Evolutionary conservation across 768 basidiomycete species (phyloP).

Genomic region (Tephrocybe sp.): DNA sequence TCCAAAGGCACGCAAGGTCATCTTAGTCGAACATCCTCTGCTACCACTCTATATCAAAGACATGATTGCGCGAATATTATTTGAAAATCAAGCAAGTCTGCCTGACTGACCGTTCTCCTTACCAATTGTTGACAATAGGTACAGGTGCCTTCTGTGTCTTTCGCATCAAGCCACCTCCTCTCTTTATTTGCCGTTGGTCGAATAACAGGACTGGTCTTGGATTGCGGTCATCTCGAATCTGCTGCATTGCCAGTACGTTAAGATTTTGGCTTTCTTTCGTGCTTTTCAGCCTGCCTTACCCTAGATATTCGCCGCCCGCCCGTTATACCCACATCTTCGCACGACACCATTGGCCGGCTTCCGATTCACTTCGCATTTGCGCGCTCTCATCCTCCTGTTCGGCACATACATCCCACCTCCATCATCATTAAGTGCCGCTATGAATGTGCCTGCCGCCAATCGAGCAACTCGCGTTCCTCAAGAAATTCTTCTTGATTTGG

Average conservation of each 20-base stretch:
- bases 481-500: constrained; percentile 72
- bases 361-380: constrained; percentile 75
- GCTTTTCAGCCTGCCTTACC: neutral
- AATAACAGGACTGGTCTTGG: constrained; percentile 91
- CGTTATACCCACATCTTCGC: constrained; percentile 76
- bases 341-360: constrained; percentile 89
- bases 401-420: constrained; percentile 86
- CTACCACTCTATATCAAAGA: constrained; percentile 88
- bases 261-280: too few relatives aligned
- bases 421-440: constrained; percentile 59
- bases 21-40: constrained; percentile 87
- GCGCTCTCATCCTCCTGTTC: constrained; percentile 77
- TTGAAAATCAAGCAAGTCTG: constrained; percentile 78
- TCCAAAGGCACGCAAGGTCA: constrained; percentile 92
- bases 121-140: neutral
- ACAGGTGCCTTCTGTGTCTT: constrained; percentile 92
- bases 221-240: constrained; percentile 91
- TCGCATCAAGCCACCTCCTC: constrained; percentile 85
- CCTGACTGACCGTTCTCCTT: neutral
- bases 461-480: constrained; percentile 69
- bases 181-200: constrained; percentile 83
- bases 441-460: constrained; percentile 60
- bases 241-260: constrained; percentile 79
- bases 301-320: constrained; percentile 88
- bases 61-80: constrained; percentile 78